Percentiles rank a stretch among this genome's conserved stretches.
Conservation (phyloP, 148 eudicot genomes). For the Simmondsia chinensis region DNA sequence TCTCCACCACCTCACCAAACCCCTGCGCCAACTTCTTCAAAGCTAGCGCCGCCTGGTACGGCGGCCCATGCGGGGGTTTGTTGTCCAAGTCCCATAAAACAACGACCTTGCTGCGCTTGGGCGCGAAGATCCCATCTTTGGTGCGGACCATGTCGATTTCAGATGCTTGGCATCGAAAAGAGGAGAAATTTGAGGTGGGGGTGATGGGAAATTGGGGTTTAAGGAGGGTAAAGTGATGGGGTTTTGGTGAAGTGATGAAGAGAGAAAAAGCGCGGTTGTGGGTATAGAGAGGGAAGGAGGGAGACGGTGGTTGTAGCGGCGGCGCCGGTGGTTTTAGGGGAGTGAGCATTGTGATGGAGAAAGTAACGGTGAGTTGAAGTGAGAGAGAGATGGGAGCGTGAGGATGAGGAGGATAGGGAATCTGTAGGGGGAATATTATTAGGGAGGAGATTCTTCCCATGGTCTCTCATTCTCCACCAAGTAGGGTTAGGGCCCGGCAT, state of each 20-base stretch:
- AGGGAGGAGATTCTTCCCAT: too few relatives aligned
- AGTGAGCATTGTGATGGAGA: neutral
- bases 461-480: too few relatives aligned
- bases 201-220: neutral
- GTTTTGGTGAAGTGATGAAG: neutral
- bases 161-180: conserved; percentile 12
- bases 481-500: too few relatives aligned
- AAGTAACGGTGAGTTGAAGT: too few relatives aligned
- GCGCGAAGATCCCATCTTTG: conserved; percentile 34
- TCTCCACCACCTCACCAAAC: conserved; percentile 51
- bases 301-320: conserved; percentile 1
- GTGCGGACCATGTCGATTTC: conserved; percentile 66
- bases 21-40: conserved; percentile 30
- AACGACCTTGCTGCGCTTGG: conserved; percentile 54
- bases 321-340: neutral
- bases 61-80: conserved; percentile 82
- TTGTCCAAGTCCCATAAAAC: conserved; percentile 79
- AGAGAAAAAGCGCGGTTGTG: neutral
- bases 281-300: neutral
- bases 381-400: too few relatives aligned
- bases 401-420: neutral
- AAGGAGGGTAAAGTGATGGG: neutral
- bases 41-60: conserved; percentile 53
- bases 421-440: too few relatives aligned
- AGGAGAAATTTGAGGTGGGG: neutral